Evolutionary conservation across 306 rosid genomes (phyloP).

Genomic region (Rubus parviflorus): DNA sequence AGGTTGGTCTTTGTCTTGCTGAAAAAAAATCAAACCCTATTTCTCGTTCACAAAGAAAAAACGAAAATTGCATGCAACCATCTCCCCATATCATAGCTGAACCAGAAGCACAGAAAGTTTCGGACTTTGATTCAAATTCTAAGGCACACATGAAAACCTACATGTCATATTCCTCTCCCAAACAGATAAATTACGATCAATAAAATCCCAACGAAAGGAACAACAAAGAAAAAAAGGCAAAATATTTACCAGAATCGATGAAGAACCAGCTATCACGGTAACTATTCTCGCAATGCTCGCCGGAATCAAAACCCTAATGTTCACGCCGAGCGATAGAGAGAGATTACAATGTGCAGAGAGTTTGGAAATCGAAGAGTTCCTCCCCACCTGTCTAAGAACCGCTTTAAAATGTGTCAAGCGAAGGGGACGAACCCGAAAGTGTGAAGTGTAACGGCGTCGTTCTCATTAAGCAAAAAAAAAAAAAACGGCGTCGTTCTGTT

Average conservation of each 20-base stretch:
- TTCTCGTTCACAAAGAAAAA: too few relatives aligned
- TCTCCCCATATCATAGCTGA: neutral
- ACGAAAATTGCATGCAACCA: too few relatives aligned
- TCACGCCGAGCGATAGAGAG: neutral
- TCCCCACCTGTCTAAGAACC: neutral
- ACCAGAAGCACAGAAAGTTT: neutral
- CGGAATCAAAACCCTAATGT: slow-evolving; percentile 10
- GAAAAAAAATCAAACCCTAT: too few relatives aligned
- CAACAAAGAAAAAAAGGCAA: neutral
- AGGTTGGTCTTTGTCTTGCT: too few relatives aligned
- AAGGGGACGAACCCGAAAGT: neutral
- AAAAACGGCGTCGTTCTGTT: too few relatives aligned
- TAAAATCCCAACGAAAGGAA: neutral
- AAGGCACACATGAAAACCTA: neutral
- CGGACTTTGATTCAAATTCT: neutral
- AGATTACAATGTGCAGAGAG: neutral
- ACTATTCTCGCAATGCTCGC: neutral
- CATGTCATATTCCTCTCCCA: neutral
- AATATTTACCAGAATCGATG: slow-evolving; percentile 9
- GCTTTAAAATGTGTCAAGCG: neutral
- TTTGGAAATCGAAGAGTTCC: neutral
- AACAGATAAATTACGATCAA: neutral
- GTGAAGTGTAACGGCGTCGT: too few relatives aligned
- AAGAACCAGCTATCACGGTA: slow-evolving; percentile 4
- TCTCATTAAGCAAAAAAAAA: too few relatives aligned